Conservation (phyloP, 2,329 filamentous ascomycete species). For the Sordariomycetes sp. region DNA sequence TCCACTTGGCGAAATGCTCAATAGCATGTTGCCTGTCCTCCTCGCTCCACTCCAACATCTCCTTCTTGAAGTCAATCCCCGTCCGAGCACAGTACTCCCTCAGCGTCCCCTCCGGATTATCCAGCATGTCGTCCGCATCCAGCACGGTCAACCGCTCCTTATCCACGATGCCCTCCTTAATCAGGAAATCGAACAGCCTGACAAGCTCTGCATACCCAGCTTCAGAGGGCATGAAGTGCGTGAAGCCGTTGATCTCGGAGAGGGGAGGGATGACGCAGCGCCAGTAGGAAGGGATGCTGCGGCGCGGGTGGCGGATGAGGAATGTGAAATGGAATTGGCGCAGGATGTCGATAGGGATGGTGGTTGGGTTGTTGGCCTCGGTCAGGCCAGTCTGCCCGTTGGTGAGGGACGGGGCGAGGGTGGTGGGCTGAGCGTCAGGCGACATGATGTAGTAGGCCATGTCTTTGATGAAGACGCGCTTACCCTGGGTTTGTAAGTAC, state of each 20-base stretch:
- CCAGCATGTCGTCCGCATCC: slow-evolving; percentile 89
- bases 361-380: slow-evolving; percentile 73
- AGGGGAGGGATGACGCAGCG: slow-evolving; percentile 88
- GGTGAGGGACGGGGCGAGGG: slow-evolving; percentile 72
- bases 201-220: slow-evolving; percentile 87
- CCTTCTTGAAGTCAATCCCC: slow-evolving; percentile 62
- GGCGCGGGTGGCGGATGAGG: slow-evolving; percentile 90
- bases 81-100: slow-evolving; percentile 73
- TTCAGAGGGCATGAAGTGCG: slow-evolving; percentile 78
- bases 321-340: slow-evolving; percentile 89
- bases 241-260: slow-evolving; percentile 72
- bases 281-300: slow-evolving; percentile 87
- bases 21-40: slow-evolving; percentile 65
- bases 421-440: slow-evolving; percentile 56
- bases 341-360: slow-evolving; percentile 66
- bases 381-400: too few relatives aligned
- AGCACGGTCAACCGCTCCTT: slow-evolving; percentile 71
- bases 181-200: slow-evolving; percentile 77
- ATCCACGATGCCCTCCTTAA: slow-evolving; percentile 59
- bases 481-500: slow-evolving; percentile 50
- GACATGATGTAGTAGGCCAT: slow-evolving; percentile 89
- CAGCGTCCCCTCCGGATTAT: slow-evolving; percentile 69
- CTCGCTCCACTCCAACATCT: slow-evolving; percentile 80
- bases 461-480: slow-evolving; percentile 96
- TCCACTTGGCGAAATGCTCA: slow-evolving; percentile 89